These are phyloP conservation scores for Kwoniella sp. DNA, from an alignment of 768 basidiomycete species.

Conservation along the genomic window DNA sequence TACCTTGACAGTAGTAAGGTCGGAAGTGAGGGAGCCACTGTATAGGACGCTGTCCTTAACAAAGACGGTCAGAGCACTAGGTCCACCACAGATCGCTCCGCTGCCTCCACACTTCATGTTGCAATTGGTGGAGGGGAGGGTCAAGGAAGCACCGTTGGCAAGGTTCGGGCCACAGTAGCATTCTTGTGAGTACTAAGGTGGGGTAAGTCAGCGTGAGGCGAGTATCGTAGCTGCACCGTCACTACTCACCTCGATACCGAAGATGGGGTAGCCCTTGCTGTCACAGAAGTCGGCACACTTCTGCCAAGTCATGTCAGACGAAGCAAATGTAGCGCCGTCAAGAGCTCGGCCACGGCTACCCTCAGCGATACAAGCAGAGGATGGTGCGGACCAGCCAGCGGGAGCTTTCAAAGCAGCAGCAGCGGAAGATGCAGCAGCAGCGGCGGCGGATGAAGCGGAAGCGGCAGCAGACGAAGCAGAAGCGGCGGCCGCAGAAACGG, in stretches of 20 bases:
- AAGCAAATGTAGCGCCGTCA: constrained; percentile 2
- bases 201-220: too few relatives aligned
- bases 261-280: constrained; percentile 23
- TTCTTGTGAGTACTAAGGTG: constrained; percentile 25
- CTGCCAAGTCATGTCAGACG: constrained; percentile 31
- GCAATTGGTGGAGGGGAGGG: constrained; percentile 12
- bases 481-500: constrained; percentile 8
- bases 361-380: constrained; percentile 28
- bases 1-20: constrained; percentile 20
- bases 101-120: constrained; percentile 27
- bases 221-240: too few relatives aligned
- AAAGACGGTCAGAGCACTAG: constrained; percentile 31
- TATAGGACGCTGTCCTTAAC: constrained; percentile 16
- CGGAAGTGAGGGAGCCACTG: constrained; percentile 15
- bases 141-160: constrained; percentile 32
- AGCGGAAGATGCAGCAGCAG: constrained; percentile 5
- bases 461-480: constrained; percentile 2
- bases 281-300: constrained; percentile 34
- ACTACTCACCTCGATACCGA: constrained; percentile 37
- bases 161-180: constrained; percentile 36
- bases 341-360: constrained; percentile 24
- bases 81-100: constrained; percentile 32
- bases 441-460: constrained; percentile 15
- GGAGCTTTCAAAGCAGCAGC: constrained; percentile 13
- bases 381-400: constrained; percentile 20